Evolutionary conservation across 345 rosid genomes (phyloP).

Genomic region (Schrenkiella parvula): DNA sequence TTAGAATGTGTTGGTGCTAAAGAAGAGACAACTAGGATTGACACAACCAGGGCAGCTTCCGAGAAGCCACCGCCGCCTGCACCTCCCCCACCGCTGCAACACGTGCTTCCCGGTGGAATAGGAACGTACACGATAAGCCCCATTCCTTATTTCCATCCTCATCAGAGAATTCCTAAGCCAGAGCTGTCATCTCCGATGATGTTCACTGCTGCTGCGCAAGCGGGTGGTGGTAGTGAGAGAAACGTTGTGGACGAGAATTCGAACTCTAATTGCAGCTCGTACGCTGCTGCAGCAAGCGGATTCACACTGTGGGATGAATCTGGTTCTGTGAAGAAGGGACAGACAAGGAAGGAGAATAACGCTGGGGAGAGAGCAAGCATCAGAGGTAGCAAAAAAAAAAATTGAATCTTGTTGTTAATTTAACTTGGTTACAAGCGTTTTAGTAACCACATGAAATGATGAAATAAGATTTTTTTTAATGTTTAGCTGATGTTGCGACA

Average conservation of each 20-base stretch:
- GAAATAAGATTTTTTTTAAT: not conserved
- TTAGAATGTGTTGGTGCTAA: conserved; percentile 53
- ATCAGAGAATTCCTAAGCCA: conserved; percentile 55
- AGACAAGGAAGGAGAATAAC: conserved; percentile 85
- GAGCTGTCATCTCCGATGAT: conserved; percentile 50
- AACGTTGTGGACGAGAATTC: conserved; percentile 61
- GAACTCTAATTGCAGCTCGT: conserved; percentile 65
- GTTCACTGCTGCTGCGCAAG: conserved; percentile 35
- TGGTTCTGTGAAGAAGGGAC: conserved; percentile 62
- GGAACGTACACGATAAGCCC: conserved; percentile 88
- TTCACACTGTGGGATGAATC: conserved; percentile 87
- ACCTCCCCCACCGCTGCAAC: conserved; percentile 46
- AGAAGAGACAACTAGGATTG: conserved; percentile 42
- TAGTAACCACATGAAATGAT: not conserved
- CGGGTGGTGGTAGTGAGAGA: conserved; percentile 53
- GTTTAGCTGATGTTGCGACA: conserved; percentile 41
- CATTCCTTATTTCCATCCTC: conserved; percentile 53
- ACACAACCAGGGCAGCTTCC: conserved; percentile 34
- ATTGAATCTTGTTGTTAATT: not conserved
- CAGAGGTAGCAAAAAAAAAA: conserved; percentile 16
- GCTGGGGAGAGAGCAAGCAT: conserved; percentile 39
- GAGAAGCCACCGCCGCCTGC: conserved; percentile 64
- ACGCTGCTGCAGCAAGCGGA: conserved; percentile 54
- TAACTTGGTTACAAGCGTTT: not conserved
- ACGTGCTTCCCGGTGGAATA: conserved; percentile 85